phyloP scores from a whole-genome alignment of 75 land plant species.

The Cryptomeria japonica region DNA sequence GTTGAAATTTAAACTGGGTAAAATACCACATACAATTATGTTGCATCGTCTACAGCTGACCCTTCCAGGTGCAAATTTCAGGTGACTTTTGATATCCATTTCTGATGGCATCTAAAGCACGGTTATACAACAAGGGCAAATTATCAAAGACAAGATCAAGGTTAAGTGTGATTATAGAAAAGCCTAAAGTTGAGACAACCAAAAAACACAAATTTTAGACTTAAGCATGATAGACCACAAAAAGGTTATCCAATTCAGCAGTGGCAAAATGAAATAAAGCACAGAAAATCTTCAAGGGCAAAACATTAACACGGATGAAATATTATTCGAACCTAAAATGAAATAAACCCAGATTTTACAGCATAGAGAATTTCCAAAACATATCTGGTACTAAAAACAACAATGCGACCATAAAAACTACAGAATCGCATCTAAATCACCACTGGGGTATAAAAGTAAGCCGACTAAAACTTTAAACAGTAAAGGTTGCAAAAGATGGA shows the following conservation, averaged over 20 bases:
- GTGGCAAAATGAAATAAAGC: too few species aligned
- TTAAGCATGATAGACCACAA: too few species aligned
- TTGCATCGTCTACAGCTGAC: not conserved
- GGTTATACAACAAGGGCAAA: not conserved
- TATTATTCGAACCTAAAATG: not conserved
- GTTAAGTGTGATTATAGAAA: not conserved
- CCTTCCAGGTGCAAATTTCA: too few species aligned
- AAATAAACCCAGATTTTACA: not conserved
- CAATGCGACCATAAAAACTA: not conserved
- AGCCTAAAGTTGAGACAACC: not conserved
- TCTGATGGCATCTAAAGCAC: not conserved
- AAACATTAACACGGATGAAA: not conserved
- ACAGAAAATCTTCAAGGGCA: not conserved
- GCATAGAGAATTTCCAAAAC: not conserved
- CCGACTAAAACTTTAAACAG: not conserved
- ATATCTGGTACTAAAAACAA: not conserved
- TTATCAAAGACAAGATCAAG: not conserved
- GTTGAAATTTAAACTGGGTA: too few species aligned
- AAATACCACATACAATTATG: not conserved
- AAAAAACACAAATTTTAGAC: not conserved
- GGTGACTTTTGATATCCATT: too few species aligned
- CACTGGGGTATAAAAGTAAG: not conserved
- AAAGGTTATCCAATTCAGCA: too few species aligned
- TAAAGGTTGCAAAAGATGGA: not conserved
- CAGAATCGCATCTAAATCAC: not conserved